Evolutionary conservation across 345 rosid species (phyloP).

Genomic region (Lumnitzera racemosa): DNA sequence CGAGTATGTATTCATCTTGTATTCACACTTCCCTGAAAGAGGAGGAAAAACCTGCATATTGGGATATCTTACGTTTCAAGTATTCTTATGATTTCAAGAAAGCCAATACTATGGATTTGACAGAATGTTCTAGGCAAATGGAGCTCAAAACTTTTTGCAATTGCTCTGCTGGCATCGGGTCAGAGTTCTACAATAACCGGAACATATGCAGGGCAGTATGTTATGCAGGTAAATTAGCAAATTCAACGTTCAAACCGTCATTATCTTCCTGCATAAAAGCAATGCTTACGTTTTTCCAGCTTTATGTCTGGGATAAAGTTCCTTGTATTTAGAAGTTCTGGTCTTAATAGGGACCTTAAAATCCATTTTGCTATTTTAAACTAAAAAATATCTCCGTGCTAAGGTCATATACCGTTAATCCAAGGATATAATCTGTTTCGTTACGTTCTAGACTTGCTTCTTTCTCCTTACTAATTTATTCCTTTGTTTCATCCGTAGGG

Average conservation of each 20-base stretch:
- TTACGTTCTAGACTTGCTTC: background rate
- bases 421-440: too few species aligned
- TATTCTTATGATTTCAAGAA: too few species aligned
- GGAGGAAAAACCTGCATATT: background rate
- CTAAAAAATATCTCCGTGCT: too few species aligned
- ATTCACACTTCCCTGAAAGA: background rate
- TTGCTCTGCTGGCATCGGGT: constrained; percentile 90
- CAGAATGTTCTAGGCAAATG: constrained; percentile 94
- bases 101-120: constrained; percentile 9
- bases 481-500: constrained; percentile 31
- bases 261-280: too few species aligned
- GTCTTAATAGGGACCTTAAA: too few species aligned
- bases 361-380: too few species aligned
- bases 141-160: constrained; percentile 91
- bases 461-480: constrained; percentile 1
- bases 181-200: constrained; percentile 98
- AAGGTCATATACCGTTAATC: too few species aligned
- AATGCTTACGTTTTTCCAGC: too few species aligned
- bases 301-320: too few species aligned
- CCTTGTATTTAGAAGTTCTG: too few species aligned
- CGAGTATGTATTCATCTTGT: constrained; percentile 35
- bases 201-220: constrained; percentile 97
- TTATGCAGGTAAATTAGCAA: constrained; percentile 61
- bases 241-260: too few species aligned
- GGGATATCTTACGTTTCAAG: background rate